These are phyloP conservation scores for Debaryomyces prosopidis DNA, from an alignment of 805 yeast genomes.

Conservation along the genomic window DNA sequence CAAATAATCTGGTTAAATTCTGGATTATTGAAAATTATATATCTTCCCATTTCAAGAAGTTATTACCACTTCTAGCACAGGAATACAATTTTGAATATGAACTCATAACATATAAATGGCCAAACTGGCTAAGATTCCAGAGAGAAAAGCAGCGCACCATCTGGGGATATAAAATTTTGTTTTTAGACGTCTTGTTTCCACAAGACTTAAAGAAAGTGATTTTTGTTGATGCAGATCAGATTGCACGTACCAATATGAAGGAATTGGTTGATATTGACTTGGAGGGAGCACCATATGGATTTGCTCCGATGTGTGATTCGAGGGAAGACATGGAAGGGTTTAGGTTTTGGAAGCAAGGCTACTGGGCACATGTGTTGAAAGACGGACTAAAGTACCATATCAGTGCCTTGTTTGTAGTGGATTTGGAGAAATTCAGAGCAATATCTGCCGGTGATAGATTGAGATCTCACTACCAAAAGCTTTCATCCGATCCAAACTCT, in stretches of 20 bases:
- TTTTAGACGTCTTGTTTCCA: constrained; percentile 87
- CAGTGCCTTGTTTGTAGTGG: constrained; percentile 82
- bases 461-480: constrained; percentile 79
- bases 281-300: constrained; percentile 83
- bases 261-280: constrained; percentile 70
- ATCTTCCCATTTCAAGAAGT: constrained; percentile 65
- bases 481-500: constrained; percentile 78
- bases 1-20: constrained; percentile 63
- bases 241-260: constrained; percentile 71
- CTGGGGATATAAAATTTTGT: constrained; percentile 87
- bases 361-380: constrained; percentile 71
- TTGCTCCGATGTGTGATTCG: constrained; percentile 84
- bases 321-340: constrained; percentile 79
- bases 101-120: constrained; percentile 88
- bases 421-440: constrained; percentile 64
- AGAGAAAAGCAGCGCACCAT: constrained; percentile 74
- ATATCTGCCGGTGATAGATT: constrained; percentile 75
- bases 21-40: constrained; percentile 85
- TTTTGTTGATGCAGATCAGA: constrained; percentile 85
- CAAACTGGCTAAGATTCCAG: constrained; percentile 81
- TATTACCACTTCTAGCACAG: constrained; percentile 59
- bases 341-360: constrained; percentile 91
- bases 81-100: constrained; percentile 69
- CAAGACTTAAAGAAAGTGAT: constrained; percentile 70
- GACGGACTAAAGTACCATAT: constrained; percentile 70